Percentiles rank a stretch among this genome's conserved stretches.
Conservation (phyloP, 108 stramenopile genomes). For the Skeletonema costatum region DNA sequence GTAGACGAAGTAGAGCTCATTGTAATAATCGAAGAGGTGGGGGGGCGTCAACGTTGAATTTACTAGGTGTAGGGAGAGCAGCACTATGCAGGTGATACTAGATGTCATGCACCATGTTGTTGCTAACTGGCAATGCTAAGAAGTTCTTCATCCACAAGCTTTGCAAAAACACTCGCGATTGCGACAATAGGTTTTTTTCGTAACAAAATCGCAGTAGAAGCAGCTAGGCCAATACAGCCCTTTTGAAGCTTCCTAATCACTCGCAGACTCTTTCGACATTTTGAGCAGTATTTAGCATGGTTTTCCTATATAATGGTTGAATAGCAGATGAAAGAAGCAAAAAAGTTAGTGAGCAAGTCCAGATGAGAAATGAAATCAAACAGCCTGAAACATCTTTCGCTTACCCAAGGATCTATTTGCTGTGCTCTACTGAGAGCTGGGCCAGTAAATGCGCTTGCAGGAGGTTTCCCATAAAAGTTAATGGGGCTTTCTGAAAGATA, state of each 20-base stretch:
- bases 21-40: no score
- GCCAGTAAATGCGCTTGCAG: constrained; percentile 1
- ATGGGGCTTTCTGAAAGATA: constrained; percentile 18
- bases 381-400: not conserved
- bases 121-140: not conserved
- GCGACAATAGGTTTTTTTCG: constrained; percentile 10
- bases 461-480: constrained; percentile 31
- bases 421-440: constrained; percentile 18
- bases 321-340: not conserved
- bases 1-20: no score
- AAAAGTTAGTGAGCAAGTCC: not conserved
- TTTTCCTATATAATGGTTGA: not conserved
- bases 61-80: no score
- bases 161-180: constrained; percentile 6
- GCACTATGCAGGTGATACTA: no score
- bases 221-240: constrained; percentile 2
- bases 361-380: not conserved
- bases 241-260: constrained; percentile 21
- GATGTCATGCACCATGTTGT: no score
- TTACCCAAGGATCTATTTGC: constrained; percentile 48
- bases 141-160: constrained; percentile 20
- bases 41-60: no score
- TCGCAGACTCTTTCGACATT: constrained; percentile 26
- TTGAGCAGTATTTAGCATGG: constrained; percentile 43
- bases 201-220: constrained; percentile 13